phyloP scores from a whole-genome alignment of 1,139 yeast genomes.

The Geotrichum siamense region DNA sequence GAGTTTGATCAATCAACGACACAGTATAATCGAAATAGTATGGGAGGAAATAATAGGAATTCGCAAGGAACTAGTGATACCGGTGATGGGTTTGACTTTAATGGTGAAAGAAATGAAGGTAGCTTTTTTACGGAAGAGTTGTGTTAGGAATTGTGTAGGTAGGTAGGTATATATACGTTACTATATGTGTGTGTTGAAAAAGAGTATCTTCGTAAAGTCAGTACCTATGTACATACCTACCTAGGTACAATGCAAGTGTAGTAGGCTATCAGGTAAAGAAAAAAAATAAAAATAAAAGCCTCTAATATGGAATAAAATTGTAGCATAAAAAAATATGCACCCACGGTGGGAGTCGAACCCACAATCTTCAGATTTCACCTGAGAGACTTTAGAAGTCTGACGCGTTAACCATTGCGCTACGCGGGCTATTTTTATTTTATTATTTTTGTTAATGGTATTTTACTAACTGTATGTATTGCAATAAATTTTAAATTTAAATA shows the following conservation, averaged over 20 bases:
- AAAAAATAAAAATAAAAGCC: too few species aligned
- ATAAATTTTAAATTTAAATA: too few species aligned
- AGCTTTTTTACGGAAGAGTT: slow-evolving; percentile 11
- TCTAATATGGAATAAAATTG: too few species aligned
- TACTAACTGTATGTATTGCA: too few species aligned
- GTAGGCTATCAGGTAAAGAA: not conserved
- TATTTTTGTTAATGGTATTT: too few species aligned
- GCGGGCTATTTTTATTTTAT: too few species aligned
- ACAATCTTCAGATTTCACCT: too few species aligned
- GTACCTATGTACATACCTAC: not conserved
- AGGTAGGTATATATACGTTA: not conserved
- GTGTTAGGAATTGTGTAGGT: not conserved
- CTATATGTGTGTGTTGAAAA: not conserved
- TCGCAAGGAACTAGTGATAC: slow-evolving; percentile 1
- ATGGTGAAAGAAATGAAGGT: not conserved
- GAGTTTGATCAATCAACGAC: not conserved
- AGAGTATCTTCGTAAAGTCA: not conserved
- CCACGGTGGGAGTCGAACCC: too few species aligned
- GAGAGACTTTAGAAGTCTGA: too few species aligned
- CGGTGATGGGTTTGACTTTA: slow-evolving; percentile 3
- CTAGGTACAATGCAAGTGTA: not conserved
- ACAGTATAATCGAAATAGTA: not conserved
- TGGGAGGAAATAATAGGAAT: slow-evolving; percentile 3
- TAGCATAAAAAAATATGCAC: too few species aligned
- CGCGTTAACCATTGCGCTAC: too few species aligned